Base-by-base conservation (phyloP, 1,284 basidiomycete species). In the Retiboletus flavoniger region DNA sequence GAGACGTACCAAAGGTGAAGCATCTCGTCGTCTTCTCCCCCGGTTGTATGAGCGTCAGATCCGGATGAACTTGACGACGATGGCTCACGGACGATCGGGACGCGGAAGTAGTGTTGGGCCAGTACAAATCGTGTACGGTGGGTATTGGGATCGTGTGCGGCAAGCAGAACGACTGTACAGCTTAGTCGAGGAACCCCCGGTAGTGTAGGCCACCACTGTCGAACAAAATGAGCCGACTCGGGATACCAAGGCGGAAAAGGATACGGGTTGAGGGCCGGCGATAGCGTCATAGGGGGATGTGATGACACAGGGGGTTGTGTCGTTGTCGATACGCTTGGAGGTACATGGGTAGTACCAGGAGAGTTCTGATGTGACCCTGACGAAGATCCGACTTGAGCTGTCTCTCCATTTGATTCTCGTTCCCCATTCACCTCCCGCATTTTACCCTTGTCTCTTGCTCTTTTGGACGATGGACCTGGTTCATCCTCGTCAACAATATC, bases 201-300 rank as follows among this genome's bases (percentile, higher is more conserved):
- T 7, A 88, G 67, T 3, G 80, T 81, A 5, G 86, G 86, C 86
- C 86, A 89, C 86, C 86, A 89, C 56, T 89, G 86, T 13, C 86
- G 78, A 7, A 89, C 85, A 55, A 88, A 89, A 66, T 89, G 86
- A 1, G 85, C 84, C 45, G 79, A 81, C 62, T 88, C 85, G 14
- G 85, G 84, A 59, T 81, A 83, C 85, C 85, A 87, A 0, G 74
- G 74, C 0, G 81, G 81, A 61, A 77, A 78, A 0, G 81, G 80
- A 61, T 78, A 82, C 1, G 82, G 81, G 43, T 83, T 83, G 1
- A 47, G 63, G 1, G 59, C 59, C 0, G 59, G 47, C 28, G 47
- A 51, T 36, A 46, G 26, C 19, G 50, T 42, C 17, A 47, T 9
- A 39, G 40, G 13, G 3, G 28, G 1, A 38, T 56, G 31, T 26